Conservation (phyloP, 2,329 filamentous ascomycete species). For the Plenodomus biglobosus region DNA sequence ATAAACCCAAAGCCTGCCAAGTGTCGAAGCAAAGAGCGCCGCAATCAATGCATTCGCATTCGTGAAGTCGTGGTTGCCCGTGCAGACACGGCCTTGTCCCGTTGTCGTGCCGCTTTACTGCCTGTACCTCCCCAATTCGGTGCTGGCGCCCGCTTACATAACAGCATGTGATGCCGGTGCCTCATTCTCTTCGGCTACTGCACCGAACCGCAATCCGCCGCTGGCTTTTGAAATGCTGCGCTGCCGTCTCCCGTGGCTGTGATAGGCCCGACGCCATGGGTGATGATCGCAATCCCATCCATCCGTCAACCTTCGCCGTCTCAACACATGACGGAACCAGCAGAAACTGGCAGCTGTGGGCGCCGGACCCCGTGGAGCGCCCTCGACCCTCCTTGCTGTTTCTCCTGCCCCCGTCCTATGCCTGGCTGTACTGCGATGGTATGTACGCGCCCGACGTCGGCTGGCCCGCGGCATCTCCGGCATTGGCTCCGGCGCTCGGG, state of each 20-base stretch:
- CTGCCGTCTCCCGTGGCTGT: constrained; percentile 3
- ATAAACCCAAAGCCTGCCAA: too few species aligned
- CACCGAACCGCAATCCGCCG: constrained; percentile 12
- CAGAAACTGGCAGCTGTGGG: background rate
- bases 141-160: constrained; percentile 16
- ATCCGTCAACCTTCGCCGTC: background rate
- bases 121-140: constrained; percentile 8
- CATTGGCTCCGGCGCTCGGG: constrained; percentile 19
- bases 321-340: background rate
- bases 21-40: background rate
- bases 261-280: constrained; percentile 8
- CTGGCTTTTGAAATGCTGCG: constrained; percentile 7
- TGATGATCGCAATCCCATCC: background rate
- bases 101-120: constrained; percentile 3
- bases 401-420: constrained; percentile 11
- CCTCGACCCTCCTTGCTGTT: constrained; percentile 5
- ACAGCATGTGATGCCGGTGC: constrained; percentile 11
- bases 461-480: constrained; percentile 18
- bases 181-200: constrained; percentile 13
- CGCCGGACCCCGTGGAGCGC: constrained; percentile 1
- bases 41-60: background rate
- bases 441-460: constrained; percentile 18
- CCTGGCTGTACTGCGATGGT: constrained; percentile 24
- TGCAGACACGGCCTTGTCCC: background rate
- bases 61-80: background rate